Evolutionary conservation across 2,329 filamentous ascomycete genomes (phyloP).

Genomic region (Periglandula ipomoeae): DNA sequence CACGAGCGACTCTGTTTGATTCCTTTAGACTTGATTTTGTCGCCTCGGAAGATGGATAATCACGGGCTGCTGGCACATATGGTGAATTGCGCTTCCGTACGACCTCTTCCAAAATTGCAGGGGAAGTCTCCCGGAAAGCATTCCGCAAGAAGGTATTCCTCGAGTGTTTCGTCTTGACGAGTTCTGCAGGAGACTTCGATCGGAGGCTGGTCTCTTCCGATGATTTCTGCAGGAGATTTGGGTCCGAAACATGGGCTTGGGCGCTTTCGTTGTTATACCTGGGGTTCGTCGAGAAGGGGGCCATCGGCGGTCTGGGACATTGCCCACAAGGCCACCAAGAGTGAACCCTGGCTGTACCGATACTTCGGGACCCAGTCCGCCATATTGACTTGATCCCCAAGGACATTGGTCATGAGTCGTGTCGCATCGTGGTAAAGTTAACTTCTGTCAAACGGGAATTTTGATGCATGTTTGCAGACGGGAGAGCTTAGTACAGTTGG

Average conservation of each 20-base stretch:
- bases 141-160: constrained; percentile 21
- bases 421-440: constrained; percentile 21
- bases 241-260: neutral
- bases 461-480: neutral
- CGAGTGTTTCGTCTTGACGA: constrained; percentile 8
- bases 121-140: constrained; percentile 18
- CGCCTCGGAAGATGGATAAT: constrained; percentile 19
- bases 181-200: neutral
- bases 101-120: constrained; percentile 12
- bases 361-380: constrained; percentile 29
- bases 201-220: constrained; percentile 7
- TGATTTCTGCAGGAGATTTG: neutral
- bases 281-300: constrained; percentile 1
- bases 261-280: neutral
- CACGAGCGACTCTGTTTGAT: constrained; percentile 18
- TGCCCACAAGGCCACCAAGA: constrained; percentile 13
- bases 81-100: constrained; percentile 16
- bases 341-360: constrained; percentile 16
- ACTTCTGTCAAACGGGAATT: neutral
- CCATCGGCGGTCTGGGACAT: constrained; percentile 8
- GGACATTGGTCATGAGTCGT: constrained; percentile 34
- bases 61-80: constrained; percentile 17
- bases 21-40: constrained; percentile 14
- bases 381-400: constrained; percentile 34
- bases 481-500: neutral